These are phyloP conservation scores for Populus pruinosa DNA, from an alignment of 345 rosid genomes.

Conservation along the genomic window DNA sequence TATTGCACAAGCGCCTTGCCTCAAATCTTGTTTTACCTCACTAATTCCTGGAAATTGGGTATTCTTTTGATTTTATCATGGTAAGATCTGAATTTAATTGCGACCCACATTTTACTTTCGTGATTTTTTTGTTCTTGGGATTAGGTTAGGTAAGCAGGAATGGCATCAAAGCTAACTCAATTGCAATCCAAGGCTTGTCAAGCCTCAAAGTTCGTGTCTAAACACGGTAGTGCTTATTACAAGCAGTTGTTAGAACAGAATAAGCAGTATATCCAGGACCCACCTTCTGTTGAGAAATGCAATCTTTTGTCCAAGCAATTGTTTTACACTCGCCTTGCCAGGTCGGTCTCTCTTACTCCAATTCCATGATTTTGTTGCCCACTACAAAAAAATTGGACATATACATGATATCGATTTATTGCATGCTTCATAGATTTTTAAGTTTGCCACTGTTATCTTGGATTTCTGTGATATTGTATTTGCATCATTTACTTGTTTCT, in stretches of 20 bases:
- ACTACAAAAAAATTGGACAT: too few species aligned
- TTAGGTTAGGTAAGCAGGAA: constrained; percentile 7
- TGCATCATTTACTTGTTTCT: background rate
- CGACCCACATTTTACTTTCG: background rate
- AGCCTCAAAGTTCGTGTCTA: constrained; percentile 47
- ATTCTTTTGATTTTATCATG: background rate
- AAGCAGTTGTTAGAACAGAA: constrained; percentile 63
- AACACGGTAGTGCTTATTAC: constrained; percentile 51
- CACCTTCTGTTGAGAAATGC: constrained; percentile 62
- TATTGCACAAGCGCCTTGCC: too few species aligned
- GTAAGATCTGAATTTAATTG: background rate
- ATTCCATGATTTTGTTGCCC: background rate
- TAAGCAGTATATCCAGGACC: constrained; percentile 62
- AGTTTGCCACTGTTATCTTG: background rate
- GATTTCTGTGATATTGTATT: background rate
- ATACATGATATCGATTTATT: too few species aligned
- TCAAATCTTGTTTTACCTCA: too few species aligned
- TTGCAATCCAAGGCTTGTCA: constrained; percentile 60
- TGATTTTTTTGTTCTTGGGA: background rate
- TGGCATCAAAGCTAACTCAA: constrained; percentile 59
- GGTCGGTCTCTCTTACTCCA: constrained; percentile 30
- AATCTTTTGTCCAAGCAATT: constrained; percentile 52
- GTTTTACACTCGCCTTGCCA: constrained; percentile 70
- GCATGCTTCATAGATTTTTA: background rate
- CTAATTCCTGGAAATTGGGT: background rate